Evolutionary conservation across 2,329 filamentous ascomycete genomes (phyloP).

Genomic region (Aspergillus piperis): DNA sequence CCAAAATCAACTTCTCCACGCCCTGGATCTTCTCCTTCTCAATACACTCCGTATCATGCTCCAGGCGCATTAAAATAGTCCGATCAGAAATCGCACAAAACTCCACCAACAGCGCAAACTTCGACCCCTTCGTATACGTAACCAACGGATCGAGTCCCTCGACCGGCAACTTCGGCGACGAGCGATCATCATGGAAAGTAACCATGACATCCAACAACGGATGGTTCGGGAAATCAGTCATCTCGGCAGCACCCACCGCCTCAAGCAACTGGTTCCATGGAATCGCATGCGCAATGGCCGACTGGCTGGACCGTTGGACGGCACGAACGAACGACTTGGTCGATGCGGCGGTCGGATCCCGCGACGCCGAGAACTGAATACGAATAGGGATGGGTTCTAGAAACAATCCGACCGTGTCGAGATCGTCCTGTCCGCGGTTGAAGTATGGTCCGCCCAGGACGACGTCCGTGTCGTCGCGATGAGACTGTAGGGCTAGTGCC

Average conservation of each 20-base stretch:
- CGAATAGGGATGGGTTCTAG: conserved; percentile 13
- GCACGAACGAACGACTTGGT: neutral
- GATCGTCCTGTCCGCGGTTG: conserved; percentile 5
- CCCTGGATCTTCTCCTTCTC: neutral
- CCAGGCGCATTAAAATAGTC: neutral
- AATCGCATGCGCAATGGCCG: conserved; percentile 9
- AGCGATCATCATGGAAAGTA: conserved; percentile 6
- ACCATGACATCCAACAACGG: conserved; percentile 10
- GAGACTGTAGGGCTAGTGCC: neutral
- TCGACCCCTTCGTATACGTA: conserved; percentile 6
- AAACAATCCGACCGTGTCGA: conserved; percentile 7
- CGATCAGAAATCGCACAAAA: neutral
- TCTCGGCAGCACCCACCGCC: neutral
- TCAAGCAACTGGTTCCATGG: conserved; percentile 5
- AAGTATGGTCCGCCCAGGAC: conserved; percentile 4
- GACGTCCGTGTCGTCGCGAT: neutral
- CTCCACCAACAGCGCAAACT: conserved; percentile 10
- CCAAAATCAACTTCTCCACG: neutral
- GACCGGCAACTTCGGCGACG: neutral
- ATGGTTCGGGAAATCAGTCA: neutral
- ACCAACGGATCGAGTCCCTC: neutral
- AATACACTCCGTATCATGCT: conserved; percentile 1
- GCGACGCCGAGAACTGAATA: neutral
- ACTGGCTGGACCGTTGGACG: conserved; percentile 1
- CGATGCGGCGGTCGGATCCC: neutral